Evolutionary conservation across 2,329 filamentous ascomycete genomes (phyloP), one percentile per base, ranked within the genome.

Genomic region (Xylaria sp.): DNA sequence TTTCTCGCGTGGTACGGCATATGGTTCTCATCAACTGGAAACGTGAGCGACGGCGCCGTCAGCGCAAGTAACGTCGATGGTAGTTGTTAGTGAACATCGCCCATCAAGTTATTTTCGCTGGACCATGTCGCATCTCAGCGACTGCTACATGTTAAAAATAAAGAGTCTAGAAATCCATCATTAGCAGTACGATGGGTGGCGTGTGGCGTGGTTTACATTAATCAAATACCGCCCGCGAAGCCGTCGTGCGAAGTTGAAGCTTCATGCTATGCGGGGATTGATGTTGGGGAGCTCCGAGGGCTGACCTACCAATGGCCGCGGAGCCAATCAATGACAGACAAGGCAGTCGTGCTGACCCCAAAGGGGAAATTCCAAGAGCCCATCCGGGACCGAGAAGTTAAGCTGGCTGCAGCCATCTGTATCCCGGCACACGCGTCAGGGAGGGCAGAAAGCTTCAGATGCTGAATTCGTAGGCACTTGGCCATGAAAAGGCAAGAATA

Each of bases 241-340:
- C 13, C n/a, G 50, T 50, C 15, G 65, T 62, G 56, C 6, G 60
- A 71, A 44, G 57, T 58, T 51, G 44, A 44, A 44, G 65, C 57
- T 41, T 63, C 41, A 52, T 70, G 55, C 60, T 41, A 9, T 60
- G 67, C 70, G 68, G 70, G 65, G 65, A 32, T 66, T 12, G 41
- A 48, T 34, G 46, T 71, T 69, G 70, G 71, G 71, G 69, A 72
- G 37, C 8, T 72, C 71, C 71, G 71, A 62, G 18, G 59, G 62
- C 63, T 62, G 66, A 64, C 57, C 59, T 51, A 37, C 28, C 6
- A 20, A 25, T 59, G 10, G 28, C 56, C 44, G 7, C 23, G n/a
- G 34, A 62, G 58, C 69, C 70, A 71, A 71, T 70, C 69, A 71
- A 37, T 13, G 50, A 41, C 4, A 46, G 23, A 51, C 50, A 51